Base-by-base conservation (phyloP, 1,139 yeast genomes). In the Debaryomyces sp. region DNA sequence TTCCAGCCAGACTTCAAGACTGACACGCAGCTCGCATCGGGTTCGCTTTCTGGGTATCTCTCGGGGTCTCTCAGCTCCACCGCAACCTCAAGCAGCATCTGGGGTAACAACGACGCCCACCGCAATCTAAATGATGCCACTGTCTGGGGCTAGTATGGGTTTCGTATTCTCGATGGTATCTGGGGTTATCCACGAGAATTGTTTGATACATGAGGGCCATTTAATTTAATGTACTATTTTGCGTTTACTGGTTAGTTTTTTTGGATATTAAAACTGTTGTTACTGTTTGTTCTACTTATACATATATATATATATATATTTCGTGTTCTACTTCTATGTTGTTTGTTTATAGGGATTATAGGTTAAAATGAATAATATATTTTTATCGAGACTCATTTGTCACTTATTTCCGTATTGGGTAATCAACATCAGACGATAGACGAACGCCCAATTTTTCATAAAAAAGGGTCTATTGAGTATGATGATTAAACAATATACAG, bases 1-100 rank as follows among this genome's bases (percentile, higher is more conserved):
- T 62, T 62, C 53, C 52, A 55, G 44, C 65, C 66, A 8, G 56
- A 52, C 33, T 50, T 53, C 38, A 39, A 40, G 17, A 47, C 40
- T 41, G 42, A 39, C 23, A 6, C 32, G 7, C 22, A 27, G 12
- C 15, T 30, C 33, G n/a, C 33, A 13, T 8, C 24, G 9, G 38
- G 38, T 13, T n/a, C 24, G 12, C 17, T 39, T 15, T 21, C 35
- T 29, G 35, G 23, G 13, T 41, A 41, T 32, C 17, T 21, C 40
- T 35, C 43, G 30, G 29, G 40, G 1, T 40, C 41, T 23, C 34
- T 39, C 32, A 43, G 42, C 36, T 24, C 36, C 6, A 26, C 35
- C 6, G 32, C 45, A 23, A 38, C 36, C 5, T 38, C 42, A 21
- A 43, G 23, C 42, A 41, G 26, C 40, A 34, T 37, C 43, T 43